Evolutionary conservation across 495 filamentous ascomycete species (phyloP).

Genomic region (Penicillium maclennaniae): DNA sequence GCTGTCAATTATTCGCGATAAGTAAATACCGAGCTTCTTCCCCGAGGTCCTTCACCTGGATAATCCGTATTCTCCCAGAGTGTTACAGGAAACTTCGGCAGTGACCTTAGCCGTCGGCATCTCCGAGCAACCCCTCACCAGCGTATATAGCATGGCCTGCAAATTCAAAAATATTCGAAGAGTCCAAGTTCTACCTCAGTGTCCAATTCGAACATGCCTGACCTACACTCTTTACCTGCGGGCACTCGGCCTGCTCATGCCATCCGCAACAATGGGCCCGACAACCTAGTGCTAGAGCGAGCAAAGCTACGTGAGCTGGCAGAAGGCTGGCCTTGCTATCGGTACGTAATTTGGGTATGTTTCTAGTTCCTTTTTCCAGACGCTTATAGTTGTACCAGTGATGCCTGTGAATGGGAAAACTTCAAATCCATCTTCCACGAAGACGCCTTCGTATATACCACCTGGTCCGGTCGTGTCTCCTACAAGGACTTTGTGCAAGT

Average conservation of each 20-base stretch:
- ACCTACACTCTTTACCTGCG: conserved; percentile 28
- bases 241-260: conserved; percentile 30
- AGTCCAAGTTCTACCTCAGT: background rate
- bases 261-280: conserved; percentile 54
- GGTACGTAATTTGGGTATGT: conserved; percentile 15
- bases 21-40: too few species aligned
- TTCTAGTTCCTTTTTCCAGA: background rate
- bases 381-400: conserved; percentile 13
- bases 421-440: conserved; percentile 58
- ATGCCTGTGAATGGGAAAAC: conserved; percentile 64
- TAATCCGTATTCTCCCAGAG: background rate
- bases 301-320: conserved; percentile 58
- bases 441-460: conserved; percentile 59
- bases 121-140: too few species aligned
- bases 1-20: too few species aligned
- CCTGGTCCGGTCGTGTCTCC: conserved; percentile 53
- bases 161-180: background rate
- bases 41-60: too few species aligned
- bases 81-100: conserved; percentile 6
- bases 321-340: conserved; percentile 64
- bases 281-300: conserved; percentile 46
- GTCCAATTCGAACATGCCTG: conserved; percentile 12
- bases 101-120: conserved; percentile 7
- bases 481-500: conserved; percentile 56
- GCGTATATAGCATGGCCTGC: too few species aligned